Percentiles rank a stretch among this genome's conserved stretches.
Evolutionary conservation across 2,329 filamentous ascomycete species (phyloP).

Genomic region (Botrytis aclada): DNA sequence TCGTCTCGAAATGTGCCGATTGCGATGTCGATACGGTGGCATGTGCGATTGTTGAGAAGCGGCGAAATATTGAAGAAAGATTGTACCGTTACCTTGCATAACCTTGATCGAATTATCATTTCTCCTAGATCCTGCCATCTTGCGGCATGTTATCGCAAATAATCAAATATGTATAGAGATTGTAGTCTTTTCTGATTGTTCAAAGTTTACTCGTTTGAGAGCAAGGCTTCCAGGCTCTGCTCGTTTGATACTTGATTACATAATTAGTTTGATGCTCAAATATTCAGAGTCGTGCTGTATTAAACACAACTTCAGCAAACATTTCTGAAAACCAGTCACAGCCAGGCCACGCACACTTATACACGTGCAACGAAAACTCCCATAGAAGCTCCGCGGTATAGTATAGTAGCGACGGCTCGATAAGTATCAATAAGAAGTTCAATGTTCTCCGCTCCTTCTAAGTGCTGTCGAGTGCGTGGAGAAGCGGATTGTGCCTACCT

Average conservation of each 20-base stretch:
- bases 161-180: background rate
- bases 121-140: background rate
- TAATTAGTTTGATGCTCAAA: background rate
- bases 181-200: background rate
- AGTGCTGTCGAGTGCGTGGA: no score
- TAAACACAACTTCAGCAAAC: no score
- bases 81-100: background rate
- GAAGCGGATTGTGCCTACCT: no score
- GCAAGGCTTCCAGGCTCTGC: conserved; percentile 4
- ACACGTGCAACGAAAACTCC: no score
- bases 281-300: background rate
- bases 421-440: no score
- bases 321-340: no score
- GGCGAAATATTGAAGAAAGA: background rate
- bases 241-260: background rate
- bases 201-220: background rate
- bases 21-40: conserved; percentile 5
- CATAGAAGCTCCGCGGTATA: no score
- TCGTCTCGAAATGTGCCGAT: conserved; percentile 6
- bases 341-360: no score
- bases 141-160: background rate
- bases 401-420: no score
- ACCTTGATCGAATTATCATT: background rate
- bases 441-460: no score
- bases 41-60: conserved; percentile 11